Conservation (phyloP, 2,329 filamentous ascomycete genomes). For the Aureobasidium sp. region DNA sequence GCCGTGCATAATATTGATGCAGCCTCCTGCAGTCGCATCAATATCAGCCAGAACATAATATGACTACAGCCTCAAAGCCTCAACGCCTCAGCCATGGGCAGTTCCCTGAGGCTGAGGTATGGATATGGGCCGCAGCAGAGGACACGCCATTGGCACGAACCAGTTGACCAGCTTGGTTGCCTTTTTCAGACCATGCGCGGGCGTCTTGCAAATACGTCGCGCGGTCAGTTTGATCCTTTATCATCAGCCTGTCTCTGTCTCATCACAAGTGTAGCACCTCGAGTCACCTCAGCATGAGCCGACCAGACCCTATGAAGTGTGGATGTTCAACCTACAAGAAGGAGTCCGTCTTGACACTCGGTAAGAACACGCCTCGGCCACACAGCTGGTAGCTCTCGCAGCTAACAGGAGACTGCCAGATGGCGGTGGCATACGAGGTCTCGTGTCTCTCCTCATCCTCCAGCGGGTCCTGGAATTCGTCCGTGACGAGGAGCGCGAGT, state of each 20-base stretch:
- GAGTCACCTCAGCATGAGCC: not conserved
- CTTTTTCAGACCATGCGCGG: not conserved
- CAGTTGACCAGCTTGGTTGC: not conserved
- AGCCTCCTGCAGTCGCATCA: not conserved
- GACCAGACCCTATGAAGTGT: not conserved
- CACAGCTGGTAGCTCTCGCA: not conserved
- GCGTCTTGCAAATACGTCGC: not conserved
- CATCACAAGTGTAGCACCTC: not conserved
- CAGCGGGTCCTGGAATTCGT: slow-evolving; percentile 27
- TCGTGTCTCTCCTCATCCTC: slow-evolving; percentile 31
- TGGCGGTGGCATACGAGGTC: slow-evolving; percentile 33
- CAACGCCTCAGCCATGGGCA: not conserved
- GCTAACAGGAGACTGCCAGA: slow-evolving; percentile 17
- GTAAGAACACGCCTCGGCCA: not conserved
- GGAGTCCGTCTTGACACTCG: not conserved
- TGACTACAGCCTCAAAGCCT: not conserved
- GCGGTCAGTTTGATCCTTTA: not conserved
- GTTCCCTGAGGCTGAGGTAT: not conserved
- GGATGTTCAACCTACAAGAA: not conserved
- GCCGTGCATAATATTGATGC: not conserved
- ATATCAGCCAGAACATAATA: not conserved
- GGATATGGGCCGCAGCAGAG: not conserved
- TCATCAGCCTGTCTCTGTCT: not conserved
- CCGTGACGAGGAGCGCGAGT: slow-evolving; percentile 12
- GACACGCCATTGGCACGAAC: not conserved